Base-by-base conservation (phyloP, 768 basidiomycete genomes). In the Imleria badia region DNA sequence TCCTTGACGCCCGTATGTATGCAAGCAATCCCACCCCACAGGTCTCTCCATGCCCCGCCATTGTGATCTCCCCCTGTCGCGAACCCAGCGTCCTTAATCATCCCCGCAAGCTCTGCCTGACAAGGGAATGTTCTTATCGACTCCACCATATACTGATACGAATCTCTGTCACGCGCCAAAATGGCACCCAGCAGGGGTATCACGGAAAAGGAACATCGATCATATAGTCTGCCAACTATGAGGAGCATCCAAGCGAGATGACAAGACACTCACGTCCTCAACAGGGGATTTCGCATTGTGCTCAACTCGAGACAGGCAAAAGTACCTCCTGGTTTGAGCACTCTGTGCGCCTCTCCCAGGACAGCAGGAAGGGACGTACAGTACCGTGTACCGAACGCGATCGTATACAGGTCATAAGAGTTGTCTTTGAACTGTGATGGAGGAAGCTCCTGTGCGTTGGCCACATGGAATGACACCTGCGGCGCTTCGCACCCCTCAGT, bases 261-360 rank as follows among this genome's bases (percentile, higher is more conserved):
- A 43, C 23, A 42, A 51, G 19, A 40, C 42, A 81, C 93, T 68
- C 73, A 98, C 96, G 84, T 75, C 74, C 84, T 82, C 56, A 98
- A 75, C 34, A 98, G 63, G 1, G 96, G 93, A 66, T 98, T 92
- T 54, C 82, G 83, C 33, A 98, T 94, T 62, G 84, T 89, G 70
- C 93, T 94, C 73, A 99, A 98, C 71, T 99, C 97, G 46, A 99
- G 82, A 66, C 95, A 97, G 11, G 93, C 90, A 70, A 99, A 95
- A 12, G 83, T 89, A 46, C 94, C 97, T 53, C 97, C 97, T 1
- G 97, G 97, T 70, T 95, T 98, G 33, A 99, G 81, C 14, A 98
- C 94, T 23, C 97, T 83, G 71, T 96, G 76, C 2, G 97, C 97
- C 69, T 98, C 94, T 54, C 79, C 79, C 42, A 99, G 76, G 17